phyloP scores from a whole-genome alignment of 495 filamentous ascomycete genomes.

The Penicillium samsonianum region DNA sequence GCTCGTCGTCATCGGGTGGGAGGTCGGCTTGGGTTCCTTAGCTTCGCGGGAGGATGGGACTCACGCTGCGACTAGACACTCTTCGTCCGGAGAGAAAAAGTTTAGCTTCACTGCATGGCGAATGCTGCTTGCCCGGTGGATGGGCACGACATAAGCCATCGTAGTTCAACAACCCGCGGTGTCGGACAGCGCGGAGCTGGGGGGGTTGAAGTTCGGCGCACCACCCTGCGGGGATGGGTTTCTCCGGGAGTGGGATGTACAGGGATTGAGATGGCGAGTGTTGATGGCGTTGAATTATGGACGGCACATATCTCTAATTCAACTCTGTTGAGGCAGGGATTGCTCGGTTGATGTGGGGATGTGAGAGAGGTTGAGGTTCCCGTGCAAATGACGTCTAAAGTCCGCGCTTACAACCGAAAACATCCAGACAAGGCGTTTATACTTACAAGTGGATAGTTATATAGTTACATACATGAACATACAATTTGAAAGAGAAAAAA shows the following conservation, averaged over 20 bases:
- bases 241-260: neutral
- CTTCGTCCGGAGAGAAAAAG: conserved; percentile 70
- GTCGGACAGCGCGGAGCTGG: conserved; percentile 14
- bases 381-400: conserved; percentile 30
- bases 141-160: conserved; percentile 95
- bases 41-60: conserved; percentile 29
- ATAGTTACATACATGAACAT: neutral
- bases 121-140: conserved; percentile 87
- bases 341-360: neutral
- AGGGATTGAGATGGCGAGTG: neutral
- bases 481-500: neutral
- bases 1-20: neutral
- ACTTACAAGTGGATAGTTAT: neutral
- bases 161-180: conserved; percentile 9
- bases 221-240: conserved; percentile 12
- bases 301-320: conserved; percentile 18
- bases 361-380: conserved; percentile 13
- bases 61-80: conserved; percentile 86
- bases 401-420: conserved; percentile 32
- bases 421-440: conserved; percentile 1
- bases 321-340: neutral
- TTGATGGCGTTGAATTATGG: neutral
- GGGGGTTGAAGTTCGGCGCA: conserved; percentile 16
- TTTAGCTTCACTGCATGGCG: conserved; percentile 81
- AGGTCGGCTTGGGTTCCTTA: neutral